These are phyloP conservation scores for Suhomyces bolitotheri DNA, from an alignment of 1,139 yeast genomes.

Conservation along the genomic window DNA sequence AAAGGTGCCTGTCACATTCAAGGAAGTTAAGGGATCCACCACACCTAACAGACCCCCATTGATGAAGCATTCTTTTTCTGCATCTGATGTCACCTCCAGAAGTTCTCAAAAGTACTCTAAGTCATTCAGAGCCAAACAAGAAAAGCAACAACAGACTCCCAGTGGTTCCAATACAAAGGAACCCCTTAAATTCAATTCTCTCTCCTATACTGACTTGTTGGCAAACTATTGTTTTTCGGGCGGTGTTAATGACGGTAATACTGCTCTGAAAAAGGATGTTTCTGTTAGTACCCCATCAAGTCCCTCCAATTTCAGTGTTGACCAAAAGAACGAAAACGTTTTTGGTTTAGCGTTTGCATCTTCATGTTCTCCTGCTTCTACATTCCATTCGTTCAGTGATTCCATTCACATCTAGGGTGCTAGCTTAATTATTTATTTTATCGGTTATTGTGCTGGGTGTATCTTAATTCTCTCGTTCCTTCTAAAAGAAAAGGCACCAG, in stretches of 20 bases:
- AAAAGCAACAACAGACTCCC: conserved; percentile 8
- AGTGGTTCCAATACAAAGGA: background rate
- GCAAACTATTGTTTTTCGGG: conserved; percentile 37
- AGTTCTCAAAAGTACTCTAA: conserved; percentile 22
- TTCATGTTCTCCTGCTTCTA: conserved; percentile 26
- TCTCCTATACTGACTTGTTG: conserved; percentile 33
- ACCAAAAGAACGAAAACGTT: conserved; percentile 8
- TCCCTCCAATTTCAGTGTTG: conserved; percentile 3
- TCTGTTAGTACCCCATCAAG: conserved; percentile 8
- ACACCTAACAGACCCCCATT: conserved; percentile 24
- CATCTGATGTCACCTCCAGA: conserved; percentile 25
- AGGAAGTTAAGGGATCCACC: conserved; percentile 1
- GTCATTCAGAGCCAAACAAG: conserved; percentile 21
- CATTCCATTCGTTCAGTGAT: conserved; percentile 36
- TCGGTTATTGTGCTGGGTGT: too few relatives aligned
- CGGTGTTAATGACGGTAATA: conserved; percentile 15
- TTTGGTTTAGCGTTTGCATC: conserved; percentile 15
- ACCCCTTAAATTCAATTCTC: conserved; percentile 21
- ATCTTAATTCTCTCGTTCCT: too few relatives aligned
- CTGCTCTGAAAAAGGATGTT: background rate
- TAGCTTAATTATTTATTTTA: conserved; percentile 7
- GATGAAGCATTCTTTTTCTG: conserved; percentile 25
- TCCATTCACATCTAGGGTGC: conserved; percentile 29
- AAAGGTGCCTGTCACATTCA: background rate
- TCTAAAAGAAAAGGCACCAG: too few relatives aligned